Evolutionary conservation across 495 filamentous ascomycete genomes (phyloP), one percentile per base, ranked within the genome.

Genomic region (Oleoguttula mirabilis): DNA sequence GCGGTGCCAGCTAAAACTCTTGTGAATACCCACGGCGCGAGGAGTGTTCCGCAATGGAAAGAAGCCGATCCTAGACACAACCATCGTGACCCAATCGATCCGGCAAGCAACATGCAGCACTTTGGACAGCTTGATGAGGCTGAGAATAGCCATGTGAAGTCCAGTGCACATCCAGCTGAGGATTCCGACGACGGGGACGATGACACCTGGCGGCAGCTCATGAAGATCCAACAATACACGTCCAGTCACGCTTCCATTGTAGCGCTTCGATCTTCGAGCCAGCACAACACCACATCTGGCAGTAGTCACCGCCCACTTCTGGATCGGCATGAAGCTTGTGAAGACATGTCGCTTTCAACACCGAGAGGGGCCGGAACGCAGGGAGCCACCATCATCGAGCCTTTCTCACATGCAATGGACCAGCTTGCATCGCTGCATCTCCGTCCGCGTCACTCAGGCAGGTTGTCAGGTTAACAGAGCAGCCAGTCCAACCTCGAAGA

Each of bases 161-260:
- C n/a, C 25, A 28, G 25, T 7, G 7, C n/a, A 28, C 25, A 7
- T 28, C 25, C 25, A n/a, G 25, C 25, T n/a, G n/a, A n/a, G 7
- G n/a, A 28, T 28, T 7, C 7, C 7, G 5, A 5, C 32, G 40
- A 22, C 39, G 41, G 39, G 2, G 41, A 45, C 28, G 48, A 51
- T 6, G 21, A 31, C 2, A 21, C 37, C 1, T 51, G 48, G 48
- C 36, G 48, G 33, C 20, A 30, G 4, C 3, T 46, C 14, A 8
- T 45, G 20, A 12, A 40, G 4, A 51, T 51, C 17, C 2, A 21
- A 10, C 21, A 17, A 2, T 22, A 28, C 10, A 17, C 24, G 5
- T 47, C 48, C 11, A 51, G 48, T 15, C 42, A 38, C 20, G 30
- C 36, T 2, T 51, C 48, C 1, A 20, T 51, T 25, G 25, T n/a